Conservation (phyloP, 1,284 basidiomycete species). For the Anthracocystis walkeri region DNA sequence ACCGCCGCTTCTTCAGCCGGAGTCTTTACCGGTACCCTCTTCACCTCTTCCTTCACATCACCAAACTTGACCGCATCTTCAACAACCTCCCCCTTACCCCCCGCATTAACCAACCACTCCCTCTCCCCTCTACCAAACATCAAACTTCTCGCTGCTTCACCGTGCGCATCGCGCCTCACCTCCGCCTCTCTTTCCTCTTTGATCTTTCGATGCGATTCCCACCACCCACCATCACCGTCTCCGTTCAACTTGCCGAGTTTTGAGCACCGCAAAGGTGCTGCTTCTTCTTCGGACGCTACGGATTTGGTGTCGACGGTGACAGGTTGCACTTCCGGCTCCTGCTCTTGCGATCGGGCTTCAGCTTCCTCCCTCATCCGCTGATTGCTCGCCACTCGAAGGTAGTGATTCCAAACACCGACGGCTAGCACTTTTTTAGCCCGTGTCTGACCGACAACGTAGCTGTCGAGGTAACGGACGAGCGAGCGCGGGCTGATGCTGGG, state of each 20-base stretch:
- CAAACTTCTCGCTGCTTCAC: constrained; percentile 30
- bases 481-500: constrained; percentile 68
- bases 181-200: constrained; percentile 19
- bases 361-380: constrained; percentile 33
- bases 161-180: constrained; percentile 28
- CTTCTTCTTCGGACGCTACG: neutral
- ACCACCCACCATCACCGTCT: neutral
- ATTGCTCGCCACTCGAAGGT: constrained; percentile 39
- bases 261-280: neutral
- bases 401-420: constrained; percentile 74
- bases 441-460: constrained; percentile 92
- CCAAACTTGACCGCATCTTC: constrained; percentile 19
- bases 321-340: neutral
- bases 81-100: constrained; percentile 10
- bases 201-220: constrained; percentile 12
- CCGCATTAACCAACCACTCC: constrained; percentile 49
- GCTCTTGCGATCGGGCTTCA: constrained; percentile 6
- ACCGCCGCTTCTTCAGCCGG: constrained; percentile 30
- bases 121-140: constrained; percentile 47
- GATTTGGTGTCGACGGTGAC: too few relatives aligned
- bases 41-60: constrained; percentile 1
- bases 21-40: constrained; percentile 17
- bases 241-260: constrained; percentile 21
- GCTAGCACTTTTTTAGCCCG: constrained; percentile 91
- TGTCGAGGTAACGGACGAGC: constrained; percentile 87